phyloP scores from a whole-genome alignment of 495 filamentous ascomycete genomes.

The Aspergillus carlsbadensis region DNA sequence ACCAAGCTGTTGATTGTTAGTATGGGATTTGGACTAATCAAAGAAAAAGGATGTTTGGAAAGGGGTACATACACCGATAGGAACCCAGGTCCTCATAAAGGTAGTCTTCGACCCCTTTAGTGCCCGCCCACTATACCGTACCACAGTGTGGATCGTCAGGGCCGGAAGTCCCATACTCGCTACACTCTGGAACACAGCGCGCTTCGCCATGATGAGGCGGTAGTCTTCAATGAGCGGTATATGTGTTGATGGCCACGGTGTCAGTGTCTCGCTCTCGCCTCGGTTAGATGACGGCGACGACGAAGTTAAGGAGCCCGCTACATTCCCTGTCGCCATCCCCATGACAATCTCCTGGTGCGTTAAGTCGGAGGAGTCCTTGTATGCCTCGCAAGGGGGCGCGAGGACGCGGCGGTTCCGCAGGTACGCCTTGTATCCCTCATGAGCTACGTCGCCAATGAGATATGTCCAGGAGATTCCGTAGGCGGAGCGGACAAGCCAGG shows the following conservation, averaged over 20 bases:
- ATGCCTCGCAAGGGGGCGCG: conserved; percentile 37
- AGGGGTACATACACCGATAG: conserved; percentile 68
- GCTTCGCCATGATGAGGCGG: conserved; percentile 83
- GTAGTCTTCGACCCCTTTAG: conserved; percentile 76
- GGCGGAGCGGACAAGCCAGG: conserved; percentile 71
- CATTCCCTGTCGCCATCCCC: conserved; percentile 43
- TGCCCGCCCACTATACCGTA: conserved; percentile 79
- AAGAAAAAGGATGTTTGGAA: conserved; percentile 1
- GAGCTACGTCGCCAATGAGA: conserved; percentile 80
- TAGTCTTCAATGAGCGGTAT: conserved; percentile 89
- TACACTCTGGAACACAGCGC: conserved; percentile 84
- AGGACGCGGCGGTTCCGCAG: conserved; percentile 67
- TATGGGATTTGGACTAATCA: not conserved
- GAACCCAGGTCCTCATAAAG: conserved; percentile 75
- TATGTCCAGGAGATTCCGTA: conserved; percentile 95
- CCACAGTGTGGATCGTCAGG: conserved; percentile 91
- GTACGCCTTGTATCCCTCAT: conserved; percentile 97
- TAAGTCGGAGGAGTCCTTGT: conserved; percentile 39
- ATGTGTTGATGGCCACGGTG: conserved; percentile 31
- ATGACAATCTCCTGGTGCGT: conserved; percentile 27
- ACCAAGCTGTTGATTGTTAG: conserved; percentile 56
- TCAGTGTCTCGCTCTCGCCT: conserved; percentile 17
- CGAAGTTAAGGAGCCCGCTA: conserved; percentile 21
- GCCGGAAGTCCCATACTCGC: conserved; percentile 94
- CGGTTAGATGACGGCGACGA: not conserved